Evolutionary conservation across 2,329 filamentous ascomycete species (phyloP), one percentile per base, ranked within the genome.

Genomic region (Aspergillus sp.): DNA sequence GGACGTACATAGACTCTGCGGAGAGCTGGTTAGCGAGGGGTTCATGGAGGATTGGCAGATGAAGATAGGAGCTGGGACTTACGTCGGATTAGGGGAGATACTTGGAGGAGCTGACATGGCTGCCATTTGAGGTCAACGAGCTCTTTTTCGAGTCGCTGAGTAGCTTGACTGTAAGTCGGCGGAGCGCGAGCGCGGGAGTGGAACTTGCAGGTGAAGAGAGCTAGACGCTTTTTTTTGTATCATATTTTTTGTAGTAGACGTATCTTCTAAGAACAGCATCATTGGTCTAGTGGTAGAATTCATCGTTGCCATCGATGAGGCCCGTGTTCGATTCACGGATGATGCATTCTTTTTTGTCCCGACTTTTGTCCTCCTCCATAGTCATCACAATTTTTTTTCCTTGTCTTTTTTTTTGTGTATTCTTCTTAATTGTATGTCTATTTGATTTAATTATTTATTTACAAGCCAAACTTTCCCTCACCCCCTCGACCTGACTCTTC

Each of bases 261-360:
- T n/a, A 16, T 5, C 19, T 11, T 14, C 17, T 7, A 11, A 47
- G 7, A 60, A 55, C 24, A 63, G 69, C 70, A 72, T 71, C 67
- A 69, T 72, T 73, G 69, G 70, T 72, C 69, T 73, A 73, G 70
- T 73, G 70, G 70, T 73, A 73, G 70, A 72, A 72, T 72, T 72
- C 69, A 63, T 72, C 69, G 69, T 72, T 72, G 70, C 70, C 70
- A 73, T 74, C 71, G 71, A 74, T 64, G 71, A 73, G 71, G 70
- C 70, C 70, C 71, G 71, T 71, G 71, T 73, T 73, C 71, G 71
- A 73, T 73, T 73, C 71, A 71, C 71, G 71, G 71, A 73, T 71
- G 70, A 73, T 73, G 71, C 71, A 73, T 14, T 49, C 8, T 16
- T 49, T 45, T 62, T 63, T 57, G 49, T 55, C 56, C 60, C 60